Conservation (phyloP, 2,329 filamentous ascomycete species). For the Sphaerulina populicola region DNA sequence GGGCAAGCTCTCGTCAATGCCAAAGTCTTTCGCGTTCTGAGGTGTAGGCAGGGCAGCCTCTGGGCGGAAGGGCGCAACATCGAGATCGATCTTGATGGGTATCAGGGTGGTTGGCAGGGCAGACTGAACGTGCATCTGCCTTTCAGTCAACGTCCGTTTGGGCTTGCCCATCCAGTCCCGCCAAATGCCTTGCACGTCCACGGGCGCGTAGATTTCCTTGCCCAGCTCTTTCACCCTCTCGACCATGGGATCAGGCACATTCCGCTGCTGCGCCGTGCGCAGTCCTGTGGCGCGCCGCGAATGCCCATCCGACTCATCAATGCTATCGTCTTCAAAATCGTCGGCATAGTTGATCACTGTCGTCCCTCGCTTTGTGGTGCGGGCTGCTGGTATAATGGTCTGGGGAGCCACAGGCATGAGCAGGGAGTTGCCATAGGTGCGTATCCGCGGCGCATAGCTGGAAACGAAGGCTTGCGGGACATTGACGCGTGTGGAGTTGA, state of each 20-base stretch:
- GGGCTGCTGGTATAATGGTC: slow-evolving; percentile 57
- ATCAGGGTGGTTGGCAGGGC: slow-evolving; percentile 82
- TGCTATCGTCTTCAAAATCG: slow-evolving; percentile 82
- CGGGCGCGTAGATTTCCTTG: slow-evolving; percentile 69
- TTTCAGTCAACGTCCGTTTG: slow-evolving; percentile 46
- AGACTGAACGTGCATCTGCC: slow-evolving; percentile 57
- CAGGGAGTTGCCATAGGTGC: slow-evolving; percentile 84
- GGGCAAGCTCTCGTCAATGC: slow-evolving; percentile 62
- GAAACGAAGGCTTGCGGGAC: slow-evolving; percentile 81
- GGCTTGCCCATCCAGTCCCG: slow-evolving; percentile 88
- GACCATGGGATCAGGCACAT: slow-evolving; percentile 56
- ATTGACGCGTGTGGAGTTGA: slow-evolving; percentile 36
- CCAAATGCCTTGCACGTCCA: slow-evolving; percentile 83
- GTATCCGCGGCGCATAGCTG: slow-evolving; percentile 82
- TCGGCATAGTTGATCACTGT: slow-evolving; percentile 97
- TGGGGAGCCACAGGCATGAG: slow-evolving; percentile 73
- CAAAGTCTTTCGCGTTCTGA: slow-evolving; percentile 48
- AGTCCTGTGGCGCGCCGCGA: slow-evolving; percentile 60
- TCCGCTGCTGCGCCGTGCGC: slow-evolving; percentile 62
- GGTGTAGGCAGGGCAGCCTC: slow-evolving; percentile 57
- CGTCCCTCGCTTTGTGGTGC: slow-evolving; percentile 95
- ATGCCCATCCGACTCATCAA: slow-evolving; percentile 64
- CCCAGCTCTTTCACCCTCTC: slow-evolving; percentile 63
- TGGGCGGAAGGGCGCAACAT: slow-evolving; percentile 70
- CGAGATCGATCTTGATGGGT: slow-evolving; percentile 91